A percentile compares a stretch with the other conserved stretches of the same genome.
Evolutionary conservation across 2,329 filamentous ascomycete species (phyloP).

Genomic region (Corniculantispora saksenae): DNA sequence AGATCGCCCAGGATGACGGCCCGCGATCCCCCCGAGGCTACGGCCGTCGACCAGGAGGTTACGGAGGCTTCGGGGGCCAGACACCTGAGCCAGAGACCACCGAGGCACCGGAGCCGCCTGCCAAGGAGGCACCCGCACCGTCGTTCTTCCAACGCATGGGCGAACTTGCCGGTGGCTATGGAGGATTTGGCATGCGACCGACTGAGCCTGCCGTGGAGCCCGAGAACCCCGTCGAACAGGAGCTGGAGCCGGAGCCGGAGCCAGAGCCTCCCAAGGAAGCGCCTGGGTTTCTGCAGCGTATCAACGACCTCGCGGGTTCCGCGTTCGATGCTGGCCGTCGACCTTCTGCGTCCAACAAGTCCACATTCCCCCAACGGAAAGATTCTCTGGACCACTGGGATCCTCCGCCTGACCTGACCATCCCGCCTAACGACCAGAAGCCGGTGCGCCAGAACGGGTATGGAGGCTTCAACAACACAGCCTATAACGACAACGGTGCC

Average conservation of each 20-base stretch:
- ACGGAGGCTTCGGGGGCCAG: slow-evolving; percentile 49
- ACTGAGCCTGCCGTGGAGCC: not conserved
- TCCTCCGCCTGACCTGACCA: slow-evolving; percentile 13
- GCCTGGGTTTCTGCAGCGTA: slow-evolving; percentile 15
- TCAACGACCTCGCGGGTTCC: slow-evolving; percentile 20
- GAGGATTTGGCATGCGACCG: slow-evolving; percentile 4
- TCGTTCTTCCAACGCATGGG: slow-evolving; percentile 63
- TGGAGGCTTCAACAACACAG: slow-evolving; percentile 56
- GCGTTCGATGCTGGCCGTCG: slow-evolving; percentile 12
- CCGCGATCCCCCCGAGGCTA: slow-evolving; percentile 40
- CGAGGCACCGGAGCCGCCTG: slow-evolving; percentile 39
- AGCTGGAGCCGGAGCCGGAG: not conserved
- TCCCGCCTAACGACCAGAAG: slow-evolving; percentile 23
- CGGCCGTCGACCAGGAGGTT: slow-evolving; percentile 46
- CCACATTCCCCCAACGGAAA: slow-evolving; percentile 23
- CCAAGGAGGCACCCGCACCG: not conserved
- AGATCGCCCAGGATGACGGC: slow-evolving; percentile 44
- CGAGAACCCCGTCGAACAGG: not conserved
- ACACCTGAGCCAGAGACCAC: slow-evolving; percentile 41
- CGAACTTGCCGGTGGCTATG: slow-evolving; percentile 50
- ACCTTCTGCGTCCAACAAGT: not conserved
- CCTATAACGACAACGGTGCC: slow-evolving; percentile 38
- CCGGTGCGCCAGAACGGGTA: slow-evolving; percentile 50
- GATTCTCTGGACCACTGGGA: slow-evolving; percentile 20
- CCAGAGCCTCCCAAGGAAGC: not conserved